Evolutionary conservation across 108 stramenopile genomes (phyloP), one percentile per base, ranked within the genome.

Genomic region (Skeletonema potamos): DNA sequence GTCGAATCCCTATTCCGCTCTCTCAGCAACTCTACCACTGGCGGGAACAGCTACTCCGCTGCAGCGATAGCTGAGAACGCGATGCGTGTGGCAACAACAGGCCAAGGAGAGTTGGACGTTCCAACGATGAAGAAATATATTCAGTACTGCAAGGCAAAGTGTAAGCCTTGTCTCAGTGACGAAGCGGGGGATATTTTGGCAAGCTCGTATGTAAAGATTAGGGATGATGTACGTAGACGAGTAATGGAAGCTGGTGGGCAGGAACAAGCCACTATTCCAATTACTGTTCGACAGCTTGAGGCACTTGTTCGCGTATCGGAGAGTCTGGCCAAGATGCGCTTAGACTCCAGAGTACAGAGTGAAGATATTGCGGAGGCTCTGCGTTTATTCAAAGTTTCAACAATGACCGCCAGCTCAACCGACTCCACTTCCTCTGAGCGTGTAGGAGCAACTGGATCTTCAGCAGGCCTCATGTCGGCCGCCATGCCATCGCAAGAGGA

Each of bases 271-370:
- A 84, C 88, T 11, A 96, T 99, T 37, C 99, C 99, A 33, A 99
- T 99, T 79, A 99, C 99, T 3, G 97, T 99, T 7, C 93, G 99
- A 30, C 99, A 99, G 85, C 87, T 99, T n/a, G 99, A 99, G 82
- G 99, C 99, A 24, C 82, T 99, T 32, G 97, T 99, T 17, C 96
- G 99, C 20, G 72, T 99, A 6, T 90, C 92, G 1, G 99, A 99
- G 81, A 89, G 93, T 48, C 82, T 99, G 22, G 98, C 99, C 30
- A 99, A 99, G 82, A 95, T 99, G 92, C 88, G 98, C 17, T 81
- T 99, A 20, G 85, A 89, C 37, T 83, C 88, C n/a, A 88, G 96
- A 76, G 99, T 98, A 6, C 90, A 89, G 20, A 68, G 86, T 33
- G 88, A 94, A 79, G 98, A 99, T 74, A 97, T 99, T 36, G 91